These are phyloP conservation scores for Physcia stellaris DNA, from an alignment of 495 filamentous ascomycete genomes.

Conservation along the genomic window DNA sequence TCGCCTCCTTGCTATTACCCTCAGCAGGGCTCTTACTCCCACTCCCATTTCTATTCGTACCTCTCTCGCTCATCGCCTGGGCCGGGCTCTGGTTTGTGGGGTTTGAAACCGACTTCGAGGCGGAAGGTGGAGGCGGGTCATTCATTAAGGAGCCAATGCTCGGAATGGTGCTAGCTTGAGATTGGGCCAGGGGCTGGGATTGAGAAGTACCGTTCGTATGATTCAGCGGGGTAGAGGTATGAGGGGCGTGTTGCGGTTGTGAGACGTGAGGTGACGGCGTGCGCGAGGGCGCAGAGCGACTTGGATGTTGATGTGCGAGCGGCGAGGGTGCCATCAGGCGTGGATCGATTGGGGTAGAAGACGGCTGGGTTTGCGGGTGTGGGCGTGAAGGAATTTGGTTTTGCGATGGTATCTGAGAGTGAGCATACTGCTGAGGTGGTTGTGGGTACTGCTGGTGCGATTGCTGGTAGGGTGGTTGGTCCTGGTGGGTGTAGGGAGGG, in stretches of 20 bases:
- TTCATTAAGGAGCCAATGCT: constrained; percentile 40
- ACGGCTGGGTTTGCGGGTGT: constrained; percentile 9
- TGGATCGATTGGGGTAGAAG: constrained; percentile 14
- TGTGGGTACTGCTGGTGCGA: constrained; percentile 7
- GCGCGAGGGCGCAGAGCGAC: constrained; percentile 1
- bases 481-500: not conserved
- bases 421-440: constrained; percentile 7
- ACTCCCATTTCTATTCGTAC: too few species aligned
- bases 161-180: constrained; percentile 29
- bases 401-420: constrained; percentile 1
- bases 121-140: too few species aligned
- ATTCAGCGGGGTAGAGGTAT: too few species aligned
- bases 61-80: too few species aligned
- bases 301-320: constrained; percentile 3
- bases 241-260: constrained; percentile 1
- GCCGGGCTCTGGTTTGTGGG: too few species aligned
- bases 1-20: too few species aligned
- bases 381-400: not conserved
- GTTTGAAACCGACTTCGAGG: too few species aligned
- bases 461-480: constrained; percentile 6
- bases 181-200: constrained; percentile 2
- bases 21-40: too few species aligned
- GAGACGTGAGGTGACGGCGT: not conserved
- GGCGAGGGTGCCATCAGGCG: constrained; percentile 13
- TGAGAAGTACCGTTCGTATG: too few species aligned